Evolutionary conservation across 371 early-diverging fungal species (phyloP).

Genomic region (Capillidium heterosporum): DNA sequence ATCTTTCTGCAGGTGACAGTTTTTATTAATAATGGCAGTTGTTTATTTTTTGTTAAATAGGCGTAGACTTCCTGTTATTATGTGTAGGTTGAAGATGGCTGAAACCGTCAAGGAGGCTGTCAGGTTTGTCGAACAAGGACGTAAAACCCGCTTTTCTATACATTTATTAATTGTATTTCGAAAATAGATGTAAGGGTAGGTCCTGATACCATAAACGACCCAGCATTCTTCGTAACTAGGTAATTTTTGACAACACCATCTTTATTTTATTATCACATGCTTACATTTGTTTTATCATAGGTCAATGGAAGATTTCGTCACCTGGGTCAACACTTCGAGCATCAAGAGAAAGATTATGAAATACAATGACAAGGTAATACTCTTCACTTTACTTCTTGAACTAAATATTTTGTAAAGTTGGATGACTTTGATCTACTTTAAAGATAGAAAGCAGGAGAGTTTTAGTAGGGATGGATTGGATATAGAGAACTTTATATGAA

Average conservation of each 20-base stretch:
- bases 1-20: slow-evolving; percentile 56
- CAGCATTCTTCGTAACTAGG: slow-evolving; percentile 74
- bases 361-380: slow-evolving; percentile 80
- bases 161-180: background rate
- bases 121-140: slow-evolving; percentile 94
- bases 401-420: slow-evolving; percentile 18
- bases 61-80: slow-evolving; percentile 83
- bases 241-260: background rate
- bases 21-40: background rate
- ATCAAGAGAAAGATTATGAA: slow-evolving; percentile 96
- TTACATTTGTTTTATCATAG: slow-evolving; percentile 15
- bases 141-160: slow-evolving; percentile 4
- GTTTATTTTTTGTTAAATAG: slow-evolving; percentile 13
- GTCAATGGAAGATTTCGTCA: slow-evolving; percentile 95
- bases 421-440: slow-evolving; percentile 49
- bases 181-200: slow-evolving; percentile 73
- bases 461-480: no score
- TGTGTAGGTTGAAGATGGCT: slow-evolving; percentile 93
- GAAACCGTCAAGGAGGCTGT: slow-evolving; percentile 89
- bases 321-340: slow-evolving; percentile 97
- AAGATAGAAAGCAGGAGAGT: slow-evolving; percentile 5
- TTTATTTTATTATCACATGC: background rate
- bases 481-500: no score
- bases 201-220: slow-evolving; percentile 76
- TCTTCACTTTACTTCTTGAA: background rate